Conservation (phyloP, 768 basidiomycete species). For the Boletellus ananas region DNA sequence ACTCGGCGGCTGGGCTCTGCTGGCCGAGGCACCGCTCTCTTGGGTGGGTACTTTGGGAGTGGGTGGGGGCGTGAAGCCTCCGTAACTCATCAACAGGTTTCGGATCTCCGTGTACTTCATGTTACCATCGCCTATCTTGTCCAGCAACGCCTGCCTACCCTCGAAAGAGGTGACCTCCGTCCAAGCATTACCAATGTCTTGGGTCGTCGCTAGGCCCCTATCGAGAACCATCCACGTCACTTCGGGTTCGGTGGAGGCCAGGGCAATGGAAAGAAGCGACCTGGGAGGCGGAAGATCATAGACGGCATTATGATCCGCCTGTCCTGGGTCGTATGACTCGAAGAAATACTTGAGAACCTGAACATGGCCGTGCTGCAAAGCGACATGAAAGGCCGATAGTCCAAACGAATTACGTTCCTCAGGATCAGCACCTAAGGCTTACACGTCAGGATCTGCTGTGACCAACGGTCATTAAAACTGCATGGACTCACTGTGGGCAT, state of each 20-base stretch:
- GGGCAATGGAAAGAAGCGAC: slow-evolving; percentile 51
- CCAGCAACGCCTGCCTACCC: slow-evolving; percentile 24
- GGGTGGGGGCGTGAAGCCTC: slow-evolving; percentile 47
- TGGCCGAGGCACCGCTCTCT: slow-evolving; percentile 9
- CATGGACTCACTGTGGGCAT: slow-evolving; percentile 58
- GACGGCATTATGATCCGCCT: slow-evolving; percentile 46
- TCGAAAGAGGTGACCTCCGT: slow-evolving; percentile 40
- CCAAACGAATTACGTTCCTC: slow-evolving; percentile 62
- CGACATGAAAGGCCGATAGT: slow-evolving; percentile 64
- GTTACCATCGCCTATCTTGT: slow-evolving; percentile 22
- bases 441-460: slow-evolving; percentile 17
- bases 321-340: slow-evolving; percentile 52
- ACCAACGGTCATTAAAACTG: slow-evolving; percentile 22
- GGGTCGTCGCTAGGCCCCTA: slow-evolving; percentile 45
- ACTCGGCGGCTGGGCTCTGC: slow-evolving; percentile 11
- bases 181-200: slow-evolving; percentile 54
- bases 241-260: slow-evolving; percentile 60
- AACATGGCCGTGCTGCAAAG: slow-evolving; percentile 50
- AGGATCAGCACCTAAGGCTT: slow-evolving; percentile 57
- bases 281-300: slow-evolving; percentile 42
- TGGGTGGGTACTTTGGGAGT: slow-evolving; percentile 22
- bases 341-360: slow-evolving; percentile 59
- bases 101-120: slow-evolving; percentile 48
- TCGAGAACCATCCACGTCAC: slow-evolving; percentile 62
- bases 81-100: slow-evolving; percentile 49